Evolutionary conservation across 2,329 filamentous ascomycete species (phyloP), one percentile per base, ranked within the genome.

Genomic region (Plectosphaerella plurivora): DNA sequence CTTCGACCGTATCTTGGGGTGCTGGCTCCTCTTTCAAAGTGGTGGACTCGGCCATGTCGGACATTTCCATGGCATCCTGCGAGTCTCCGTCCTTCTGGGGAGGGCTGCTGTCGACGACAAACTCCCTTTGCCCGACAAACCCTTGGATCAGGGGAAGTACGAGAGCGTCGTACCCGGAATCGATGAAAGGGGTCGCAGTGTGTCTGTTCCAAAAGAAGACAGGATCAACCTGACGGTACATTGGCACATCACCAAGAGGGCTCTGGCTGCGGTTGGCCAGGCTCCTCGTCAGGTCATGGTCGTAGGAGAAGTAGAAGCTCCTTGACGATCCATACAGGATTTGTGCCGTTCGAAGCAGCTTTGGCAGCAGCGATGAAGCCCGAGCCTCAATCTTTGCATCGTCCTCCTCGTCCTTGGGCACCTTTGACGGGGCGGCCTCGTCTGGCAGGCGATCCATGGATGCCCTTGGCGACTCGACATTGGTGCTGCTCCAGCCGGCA

Each of bases 281-380:
- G 56, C 81, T 84, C 52, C 87, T 82, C 1, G 94, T 97, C 49
- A 99, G 82, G 65, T 99, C 92, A 65, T 93, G 81, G 58, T 99
- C 94, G 67, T 99, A 97, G 1, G 92, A 92, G 68, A 93, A 99
- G 74, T 88, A 97, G 68, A 97, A 97, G 66, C 90, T 97, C 57
- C 81, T 81, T 0, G 88, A 91, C 4, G 85, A 81, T 1, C 88
- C 86, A 64, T 97, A 93, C 55, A 96, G 82, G 51, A 97, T 82
- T 63, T 89, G 89, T 2, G 91, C 86, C 33, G 89, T 95, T 41
- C 88, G 82, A 42, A 99, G 69, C 39, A 97, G 76, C 63, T 96
- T 96, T 1, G 93, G 93, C 11, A 96, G 74, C 33, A 97, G 70
- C 5, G 79, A 61, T 7, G 73, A 68, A 15, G 69, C n/a, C n/a